phyloP scores from a whole-genome alignment of 352 stramenopile genomes.

The Phytophthora macrochlamydospora region DNA sequence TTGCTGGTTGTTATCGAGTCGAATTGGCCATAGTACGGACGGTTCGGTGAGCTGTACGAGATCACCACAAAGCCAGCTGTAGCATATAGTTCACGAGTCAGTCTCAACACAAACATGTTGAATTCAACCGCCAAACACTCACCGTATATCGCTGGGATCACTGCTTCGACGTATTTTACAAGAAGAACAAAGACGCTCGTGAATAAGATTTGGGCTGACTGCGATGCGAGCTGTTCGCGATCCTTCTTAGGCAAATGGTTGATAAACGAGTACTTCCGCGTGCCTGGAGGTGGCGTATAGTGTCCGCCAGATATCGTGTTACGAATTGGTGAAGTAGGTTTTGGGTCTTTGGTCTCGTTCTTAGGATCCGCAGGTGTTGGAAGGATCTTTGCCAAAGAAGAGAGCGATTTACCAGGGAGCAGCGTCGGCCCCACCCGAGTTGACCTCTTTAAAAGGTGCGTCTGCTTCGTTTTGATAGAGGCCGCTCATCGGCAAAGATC shows the following conservation, averaged over 20 bases:
- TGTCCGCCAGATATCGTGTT: background rate
- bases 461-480: background rate
- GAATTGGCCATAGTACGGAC: conserved; percentile 3
- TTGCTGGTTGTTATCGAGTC: conserved; percentile 8
- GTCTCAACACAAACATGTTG: background rate
- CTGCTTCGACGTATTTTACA: conserved; percentile 14
- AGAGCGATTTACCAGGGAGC: background rate
- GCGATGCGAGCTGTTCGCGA: background rate
- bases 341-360: background rate
- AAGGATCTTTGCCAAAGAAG: background rate
- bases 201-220: conserved; percentile 3
- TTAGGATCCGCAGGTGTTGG: background rate
- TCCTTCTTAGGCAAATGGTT: conserved; percentile 1
- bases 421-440: background rate
- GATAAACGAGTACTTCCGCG: background rate
- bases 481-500: background rate
- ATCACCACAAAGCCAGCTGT: conserved; percentile 7
- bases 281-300: background rate
- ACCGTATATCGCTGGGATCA: conserved; percentile 13
- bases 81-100: background rate
- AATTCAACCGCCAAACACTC: background rate
- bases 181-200: conserved; percentile 7
- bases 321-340: background rate
- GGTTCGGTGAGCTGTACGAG: conserved; percentile 1
- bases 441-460: background rate